Conservation (phyloP, 352 stramenopile species). For the Pythium rishiriense region DNA sequence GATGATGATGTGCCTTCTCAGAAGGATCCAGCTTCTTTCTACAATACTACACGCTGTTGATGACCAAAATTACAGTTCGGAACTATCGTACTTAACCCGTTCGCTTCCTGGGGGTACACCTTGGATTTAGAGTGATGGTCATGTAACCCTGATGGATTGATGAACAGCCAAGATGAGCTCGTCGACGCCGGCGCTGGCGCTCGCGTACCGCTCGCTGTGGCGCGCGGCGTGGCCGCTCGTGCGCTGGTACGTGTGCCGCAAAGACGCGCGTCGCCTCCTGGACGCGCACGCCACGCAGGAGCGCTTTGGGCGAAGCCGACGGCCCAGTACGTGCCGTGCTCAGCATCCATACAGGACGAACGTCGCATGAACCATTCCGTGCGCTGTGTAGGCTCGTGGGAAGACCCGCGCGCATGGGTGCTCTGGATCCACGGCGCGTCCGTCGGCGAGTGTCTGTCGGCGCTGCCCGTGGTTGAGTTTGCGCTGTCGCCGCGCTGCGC, state of each 20-base stretch:
- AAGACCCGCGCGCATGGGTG: constrained; percentile 3
- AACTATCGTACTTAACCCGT: not conserved
- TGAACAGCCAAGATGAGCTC: no score
- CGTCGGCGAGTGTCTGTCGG: constrained; percentile 71
- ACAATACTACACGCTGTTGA: not conserved
- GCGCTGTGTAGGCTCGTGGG: constrained; percentile 8
- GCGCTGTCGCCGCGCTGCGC: constrained; percentile 34
- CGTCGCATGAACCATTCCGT: no score
- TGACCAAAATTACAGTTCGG: not conserved
- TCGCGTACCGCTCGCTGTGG: constrained; percentile 58
- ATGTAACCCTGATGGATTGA: no score
- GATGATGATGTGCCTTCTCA: not conserved
- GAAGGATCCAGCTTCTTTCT: not conserved
- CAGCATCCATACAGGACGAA: no score
- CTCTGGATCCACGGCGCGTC: constrained; percentile 76
- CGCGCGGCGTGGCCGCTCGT: constrained; percentile 49
- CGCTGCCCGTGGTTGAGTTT: constrained; percentile 60
- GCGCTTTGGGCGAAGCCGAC: constrained; percentile 49
- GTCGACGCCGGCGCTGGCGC: constrained; percentile 1
- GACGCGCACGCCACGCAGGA: constrained; percentile 37
- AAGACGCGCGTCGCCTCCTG: constrained; percentile 46
- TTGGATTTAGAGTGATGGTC: no score
- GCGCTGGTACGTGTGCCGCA: constrained; percentile 51
- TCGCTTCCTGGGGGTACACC: no score
- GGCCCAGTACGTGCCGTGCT: constrained; percentile 33